These are phyloP conservation scores for Colletotrichum horii DNA, from an alignment of 2,329 filamentous ascomycete genomes.

Conservation along the genomic window DNA sequence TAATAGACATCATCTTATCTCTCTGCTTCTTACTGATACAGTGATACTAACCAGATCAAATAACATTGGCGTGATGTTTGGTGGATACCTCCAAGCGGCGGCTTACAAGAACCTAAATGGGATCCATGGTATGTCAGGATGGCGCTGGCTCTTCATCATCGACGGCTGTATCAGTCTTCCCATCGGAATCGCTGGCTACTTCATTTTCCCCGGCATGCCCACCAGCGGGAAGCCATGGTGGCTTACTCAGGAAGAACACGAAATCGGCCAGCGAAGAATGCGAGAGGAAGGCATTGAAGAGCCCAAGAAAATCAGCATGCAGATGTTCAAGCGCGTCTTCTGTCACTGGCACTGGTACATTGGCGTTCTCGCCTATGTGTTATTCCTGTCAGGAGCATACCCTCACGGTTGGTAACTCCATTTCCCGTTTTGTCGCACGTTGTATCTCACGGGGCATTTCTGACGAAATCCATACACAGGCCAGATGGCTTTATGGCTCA, in stretches of 20 bases:
- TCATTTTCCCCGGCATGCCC: slow-evolving; percentile 47
- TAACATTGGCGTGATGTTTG: slow-evolving; percentile 30
- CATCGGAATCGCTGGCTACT: slow-evolving; percentile 53
- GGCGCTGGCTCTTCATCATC: slow-evolving; percentile 60
- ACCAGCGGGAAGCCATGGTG: slow-evolving; percentile 40
- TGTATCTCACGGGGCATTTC: background rate
- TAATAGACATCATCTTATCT: background rate
- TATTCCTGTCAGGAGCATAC: slow-evolving; percentile 17
- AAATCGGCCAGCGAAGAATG: slow-evolving; percentile 36
- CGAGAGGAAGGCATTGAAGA: slow-evolving; percentile 21
- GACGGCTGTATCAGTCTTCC: slow-evolving; percentile 61
- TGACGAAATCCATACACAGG: background rate
- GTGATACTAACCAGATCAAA: slow-evolving; percentile 4
- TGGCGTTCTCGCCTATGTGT: slow-evolving; percentile 25
- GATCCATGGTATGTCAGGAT: slow-evolving; percentile 51
- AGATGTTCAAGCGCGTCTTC: slow-evolving; percentile 28
- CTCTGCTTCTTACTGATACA: background rate
- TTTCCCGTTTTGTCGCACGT: too few species aligned
- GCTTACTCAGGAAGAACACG: slow-evolving; percentile 34
- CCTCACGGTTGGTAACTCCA: background rate
- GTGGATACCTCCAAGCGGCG: slow-evolving; percentile 37
- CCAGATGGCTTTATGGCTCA: slow-evolving; percentile 26
- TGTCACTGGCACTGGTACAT: slow-evolving; percentile 31
- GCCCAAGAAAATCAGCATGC: slow-evolving; percentile 24
- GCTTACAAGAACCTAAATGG: slow-evolving; percentile 56